Conservation (phyloP, 768 basidiomycete genomes). For the Leccinum uliginosum region DNA sequence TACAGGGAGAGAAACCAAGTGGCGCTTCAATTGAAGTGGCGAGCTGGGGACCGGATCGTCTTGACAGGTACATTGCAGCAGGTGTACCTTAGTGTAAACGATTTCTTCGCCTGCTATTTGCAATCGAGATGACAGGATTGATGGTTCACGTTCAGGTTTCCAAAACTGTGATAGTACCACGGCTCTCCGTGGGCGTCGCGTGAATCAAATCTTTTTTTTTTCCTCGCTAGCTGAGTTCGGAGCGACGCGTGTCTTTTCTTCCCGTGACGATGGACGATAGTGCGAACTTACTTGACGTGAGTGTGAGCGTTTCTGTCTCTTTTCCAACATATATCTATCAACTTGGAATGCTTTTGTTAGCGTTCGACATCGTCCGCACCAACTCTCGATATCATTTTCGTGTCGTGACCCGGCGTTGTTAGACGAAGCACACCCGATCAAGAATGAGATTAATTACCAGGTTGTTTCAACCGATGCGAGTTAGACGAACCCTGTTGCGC, state of each 20-base stretch:
- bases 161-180: slow-evolving; percentile 52
- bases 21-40: slow-evolving; percentile 15
- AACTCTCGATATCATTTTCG: slow-evolving; percentile 47
- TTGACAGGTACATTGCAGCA: too few relatives aligned
- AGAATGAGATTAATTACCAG: slow-evolving; percentile 68
- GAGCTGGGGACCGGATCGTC: too few relatives aligned
- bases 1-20: too few relatives aligned
- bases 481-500: slow-evolving; percentile 43
- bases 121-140: neutral
- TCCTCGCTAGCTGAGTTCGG: slow-evolving; percentile 56
- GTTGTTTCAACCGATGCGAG: slow-evolving; percentile 76
- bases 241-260: slow-evolving; percentile 51
- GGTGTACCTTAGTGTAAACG: slow-evolving; percentile 55
- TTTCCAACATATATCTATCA: neutral
- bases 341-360: neutral
- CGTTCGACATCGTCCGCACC: slow-evolving; percentile 36
- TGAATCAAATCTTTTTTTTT: slow-evolving; percentile 25
- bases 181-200: slow-evolving; percentile 43
- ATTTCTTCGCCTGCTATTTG: neutral
- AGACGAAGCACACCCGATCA: slow-evolving; percentile 76
- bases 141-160: slow-evolving; percentile 25
- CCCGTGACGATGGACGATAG: slow-evolving; percentile 45
- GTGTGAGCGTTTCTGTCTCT: slow-evolving; percentile 16
- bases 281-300: slow-evolving; percentile 47
- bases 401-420: slow-evolving; percentile 71